These are phyloP conservation scores for Potentilla sterilis DNA, from an alignment of 306 rosid species.

Conservation along the genomic window DNA sequence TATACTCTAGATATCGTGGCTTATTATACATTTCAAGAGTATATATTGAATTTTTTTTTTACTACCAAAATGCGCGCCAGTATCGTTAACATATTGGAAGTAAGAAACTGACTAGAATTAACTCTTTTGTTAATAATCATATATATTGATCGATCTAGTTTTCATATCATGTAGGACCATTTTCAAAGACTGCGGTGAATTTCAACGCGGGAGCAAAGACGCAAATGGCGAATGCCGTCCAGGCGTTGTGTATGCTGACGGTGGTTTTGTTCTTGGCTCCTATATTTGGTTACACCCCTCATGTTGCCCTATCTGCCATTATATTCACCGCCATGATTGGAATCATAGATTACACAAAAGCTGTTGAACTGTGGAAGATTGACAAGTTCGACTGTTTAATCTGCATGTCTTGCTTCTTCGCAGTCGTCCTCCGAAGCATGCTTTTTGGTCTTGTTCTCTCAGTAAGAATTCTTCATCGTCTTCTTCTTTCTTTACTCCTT, in stretches of 20 bases:
- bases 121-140: background rate
- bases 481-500: background rate
- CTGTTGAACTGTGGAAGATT: slow-evolving; percentile 54
- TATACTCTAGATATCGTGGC: too few species aligned
- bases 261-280: slow-evolving; percentile 72
- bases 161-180: slow-evolving; percentile 63
- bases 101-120: background rate
- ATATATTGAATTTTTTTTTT: too few species aligned
- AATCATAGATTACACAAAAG: slow-evolving; percentile 48
- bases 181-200: slow-evolving; percentile 92
- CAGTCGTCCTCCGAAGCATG: slow-evolving; percentile 64
- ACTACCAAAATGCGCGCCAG: too few species aligned
- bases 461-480: slow-evolving; percentile 34
- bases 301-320: slow-evolving; percentile 74
- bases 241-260: slow-evolving; percentile 50
- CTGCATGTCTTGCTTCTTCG: slow-evolving; percentile 66
- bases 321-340: slow-evolving; percentile 86
- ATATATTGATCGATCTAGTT: background rate
- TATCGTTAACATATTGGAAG: background rate
- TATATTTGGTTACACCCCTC: slow-evolving; percentile 74
- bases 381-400: slow-evolving; percentile 78
- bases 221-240: slow-evolving; percentile 61
- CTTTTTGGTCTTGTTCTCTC: slow-evolving; percentile 65
- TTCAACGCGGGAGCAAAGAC: slow-evolving; percentile 72
- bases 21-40: too few species aligned